phyloP scores from a whole-genome alignment of 768 basidiomycete species.

The Collybia sordida region DNA sequence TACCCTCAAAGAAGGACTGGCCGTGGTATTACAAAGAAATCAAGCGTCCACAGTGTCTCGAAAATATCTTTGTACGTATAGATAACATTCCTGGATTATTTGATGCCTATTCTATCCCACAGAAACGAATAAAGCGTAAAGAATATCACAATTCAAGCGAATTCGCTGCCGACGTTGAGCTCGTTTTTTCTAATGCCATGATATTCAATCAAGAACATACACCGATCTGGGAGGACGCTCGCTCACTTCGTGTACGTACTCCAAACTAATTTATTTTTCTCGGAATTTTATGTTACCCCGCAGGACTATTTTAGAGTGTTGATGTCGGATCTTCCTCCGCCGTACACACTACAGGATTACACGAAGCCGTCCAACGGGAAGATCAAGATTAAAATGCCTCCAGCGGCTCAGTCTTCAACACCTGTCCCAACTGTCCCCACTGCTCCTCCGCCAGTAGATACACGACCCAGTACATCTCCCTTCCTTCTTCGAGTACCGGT shows the following conservation, averaged over 20 bases:
- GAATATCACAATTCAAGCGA: conserved; percentile 67
- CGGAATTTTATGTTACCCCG: conserved; percentile 5
- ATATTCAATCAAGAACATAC: conserved; percentile 87
- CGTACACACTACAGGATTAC: conserved; percentile 64
- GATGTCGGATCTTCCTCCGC: conserved; percentile 76
- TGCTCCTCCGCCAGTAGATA: conserved; percentile 11
- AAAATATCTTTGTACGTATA: conserved; percentile 67
- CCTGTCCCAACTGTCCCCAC: conserved; percentile 15
- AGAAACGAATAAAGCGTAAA: conserved; percentile 84
- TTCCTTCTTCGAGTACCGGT: conserved; percentile 40
- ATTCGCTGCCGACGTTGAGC: conserved; percentile 84
- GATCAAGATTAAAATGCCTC: conserved; percentile 73
- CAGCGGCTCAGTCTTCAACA: conserved; percentile 29
- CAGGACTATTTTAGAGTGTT: conserved; percentile 75
- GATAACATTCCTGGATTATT: neutral
- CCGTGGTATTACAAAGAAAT: conserved; percentile 79
- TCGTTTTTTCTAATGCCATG: conserved; percentile 89
- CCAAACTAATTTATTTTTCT: neutral
- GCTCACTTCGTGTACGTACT: conserved; percentile 55
- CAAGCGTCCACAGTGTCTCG: conserved; percentile 75
- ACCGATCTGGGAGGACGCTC: conserved; percentile 79
- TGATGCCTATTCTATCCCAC: conserved; percentile 8
- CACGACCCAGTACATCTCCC: conserved; percentile 13
- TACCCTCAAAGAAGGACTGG: conserved; percentile 80
- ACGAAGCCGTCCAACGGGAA: conserved; percentile 53